Conservation (phyloP, 2,329 filamentous ascomycete genomes). For the Fusarium sacchari region DNA sequence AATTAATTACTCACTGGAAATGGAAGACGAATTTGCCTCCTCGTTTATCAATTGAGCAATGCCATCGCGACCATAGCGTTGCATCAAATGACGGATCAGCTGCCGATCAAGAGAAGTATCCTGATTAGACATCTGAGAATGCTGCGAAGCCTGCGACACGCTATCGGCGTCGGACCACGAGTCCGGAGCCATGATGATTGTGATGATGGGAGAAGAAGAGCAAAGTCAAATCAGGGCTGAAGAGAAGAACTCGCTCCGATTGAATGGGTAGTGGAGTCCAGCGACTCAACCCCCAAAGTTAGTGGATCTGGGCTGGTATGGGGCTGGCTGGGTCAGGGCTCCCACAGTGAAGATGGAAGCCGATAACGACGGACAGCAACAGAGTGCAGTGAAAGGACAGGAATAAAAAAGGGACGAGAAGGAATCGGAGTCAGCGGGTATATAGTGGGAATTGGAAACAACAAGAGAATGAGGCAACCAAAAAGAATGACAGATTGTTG, state of each 20-base stretch:
- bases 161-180: slow-evolving; percentile 47
- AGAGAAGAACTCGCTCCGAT: slow-evolving; percentile 16
- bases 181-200: slow-evolving; percentile 44
- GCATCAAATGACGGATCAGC: slow-evolving; percentile 49
- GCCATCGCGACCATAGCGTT: slow-evolving; percentile 48
- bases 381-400: neutral
- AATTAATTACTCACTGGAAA: slow-evolving; percentile 43
- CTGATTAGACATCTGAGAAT: slow-evolving; percentile 40
- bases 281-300: slow-evolving; percentile 32
- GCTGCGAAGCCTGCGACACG: slow-evolving; percentile 45
- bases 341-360: neutral
- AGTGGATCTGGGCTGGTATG: slow-evolving; percentile 25
- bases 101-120: slow-evolving; percentile 48
- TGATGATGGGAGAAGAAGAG: slow-evolving; percentile 14
- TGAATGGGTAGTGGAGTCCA: slow-evolving; percentile 35
- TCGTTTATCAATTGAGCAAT: slow-evolving; percentile 48
- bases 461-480: slow-evolving; percentile 15
- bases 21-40: slow-evolving; percentile 42
- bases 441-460: neutral
- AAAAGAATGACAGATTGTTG: slow-evolving; percentile 31
- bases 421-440: slow-evolving; percentile 10
- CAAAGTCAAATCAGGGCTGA: slow-evolving; percentile 16
- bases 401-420: neutral
- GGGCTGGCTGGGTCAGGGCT: slow-evolving; percentile 9
- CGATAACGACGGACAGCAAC: slow-evolving; percentile 14